Conservation (phyloP, 2,329 filamentous ascomycete genomes). For the Cordyceps fumosorosea region DNA sequence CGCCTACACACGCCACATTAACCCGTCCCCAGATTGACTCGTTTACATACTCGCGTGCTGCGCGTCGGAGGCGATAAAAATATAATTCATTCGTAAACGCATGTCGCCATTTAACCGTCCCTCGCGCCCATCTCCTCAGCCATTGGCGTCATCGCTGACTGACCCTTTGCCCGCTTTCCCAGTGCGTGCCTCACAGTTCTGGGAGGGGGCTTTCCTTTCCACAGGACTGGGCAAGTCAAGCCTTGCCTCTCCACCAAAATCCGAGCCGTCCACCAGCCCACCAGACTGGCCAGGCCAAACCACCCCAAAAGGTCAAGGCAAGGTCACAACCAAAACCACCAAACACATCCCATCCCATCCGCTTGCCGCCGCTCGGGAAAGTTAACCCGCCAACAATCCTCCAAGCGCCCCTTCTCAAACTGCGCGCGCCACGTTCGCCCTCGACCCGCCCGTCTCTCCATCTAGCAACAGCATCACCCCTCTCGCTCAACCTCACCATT, state of each 20-base stretch:
- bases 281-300: neutral
- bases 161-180: slow-evolving; percentile 15
- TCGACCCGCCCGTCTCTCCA: neutral
- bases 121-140: slow-evolving; percentile 12
- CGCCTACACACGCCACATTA: neutral
- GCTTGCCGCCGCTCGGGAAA: neutral
- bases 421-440: neutral
- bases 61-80: neutral
- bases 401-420: neutral
- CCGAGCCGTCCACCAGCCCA: slow-evolving; percentile 13
- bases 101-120: neutral
- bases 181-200: neutral
- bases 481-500: neutral
- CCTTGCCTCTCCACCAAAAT: slow-evolving; percentile 8
- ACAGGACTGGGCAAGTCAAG: neutral
- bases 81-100: neutral
- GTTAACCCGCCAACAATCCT: neutral
- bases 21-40: neutral
- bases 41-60: neutral
- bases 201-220: neutral
- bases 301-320: no score
- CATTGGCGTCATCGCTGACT: slow-evolving; percentile 34
- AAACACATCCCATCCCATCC: neutral
- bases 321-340: neutral
- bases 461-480: neutral